Base-by-base conservation (phyloP, 768 basidiomycete genomes). In the Tubosaeta sp. region DNA sequence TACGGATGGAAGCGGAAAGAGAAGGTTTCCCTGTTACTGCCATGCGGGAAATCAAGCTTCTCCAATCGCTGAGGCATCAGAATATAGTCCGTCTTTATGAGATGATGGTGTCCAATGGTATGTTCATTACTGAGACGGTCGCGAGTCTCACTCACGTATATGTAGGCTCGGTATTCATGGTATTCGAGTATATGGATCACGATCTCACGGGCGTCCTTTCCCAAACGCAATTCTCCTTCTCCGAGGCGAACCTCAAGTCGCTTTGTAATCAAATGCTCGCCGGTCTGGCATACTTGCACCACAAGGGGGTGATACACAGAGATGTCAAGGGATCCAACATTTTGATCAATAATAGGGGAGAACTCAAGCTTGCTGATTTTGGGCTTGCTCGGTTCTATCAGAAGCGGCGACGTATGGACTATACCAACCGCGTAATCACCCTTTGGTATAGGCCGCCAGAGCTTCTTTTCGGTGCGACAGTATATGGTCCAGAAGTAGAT, bases 291-390 rank as follows among this genome's bases (percentile, higher is more conserved):
- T 98, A 98, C 69, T 82, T 99, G 29, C 96, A 99, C 67, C 88
- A 87, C 68, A 91, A 93, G 64, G 89, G 90, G 5, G 91, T 99
- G 55, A 90, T 99, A 49, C 96, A 99, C 67, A 86, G 96, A 18
- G 96, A 99, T 69, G 93, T 99, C 71, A 99, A 99, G 69, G 95
- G 96, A 18, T 96, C 94, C 6, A 99, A 99, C 65, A 99, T 99
- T 61, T 75, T 99, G 22, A 76, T 99, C 53, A 93, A 91, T 61
- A 88, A 89, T 48, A 78, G 77, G 42, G 96, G 96, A 6, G 91
- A 95, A 68, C 78, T 99, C 52, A 98, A 98, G 71, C 79, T 99
- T 16, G 96, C 82, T 9, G 96, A 99, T 71, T 99, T 99, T 69
- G 96, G 96, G 38, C 79, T 99, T 14, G 96, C 96, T 8, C 81